These are phyloP conservation scores for Gossypium sturtianum DNA, from an alignment of 345 rosid species.

Conservation along the genomic window DNA sequence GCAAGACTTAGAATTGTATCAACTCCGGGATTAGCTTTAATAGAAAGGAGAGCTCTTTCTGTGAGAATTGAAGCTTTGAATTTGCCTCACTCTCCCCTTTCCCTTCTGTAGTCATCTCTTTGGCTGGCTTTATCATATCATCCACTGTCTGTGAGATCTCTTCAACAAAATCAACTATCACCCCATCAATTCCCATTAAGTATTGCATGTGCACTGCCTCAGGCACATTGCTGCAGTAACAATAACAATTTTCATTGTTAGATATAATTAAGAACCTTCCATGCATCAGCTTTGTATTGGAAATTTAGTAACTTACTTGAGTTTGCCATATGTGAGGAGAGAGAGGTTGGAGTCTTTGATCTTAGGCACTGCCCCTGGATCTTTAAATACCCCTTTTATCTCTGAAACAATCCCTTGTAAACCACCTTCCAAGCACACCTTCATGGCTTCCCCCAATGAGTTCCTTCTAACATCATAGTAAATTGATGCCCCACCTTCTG, in stretches of 20 bases:
- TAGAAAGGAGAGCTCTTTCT: conserved; percentile 74
- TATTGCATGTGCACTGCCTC: conserved; percentile 92
- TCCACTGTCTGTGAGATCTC: conserved; percentile 62
- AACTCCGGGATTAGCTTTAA: conserved; percentile 82
- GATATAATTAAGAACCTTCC: neutral
- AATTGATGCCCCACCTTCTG: conserved; percentile 57
- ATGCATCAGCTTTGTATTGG: neutral
- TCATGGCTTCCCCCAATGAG: conserved; percentile 83
- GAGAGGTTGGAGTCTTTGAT: conserved; percentile 83
- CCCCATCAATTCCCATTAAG: conserved; percentile 88
- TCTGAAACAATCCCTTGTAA: conserved; percentile 90
- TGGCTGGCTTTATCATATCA: conserved; percentile 48
- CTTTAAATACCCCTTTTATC: conserved; percentile 68
- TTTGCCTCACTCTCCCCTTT: conserved; percentile 15
- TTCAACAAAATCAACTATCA: conserved; percentile 73
- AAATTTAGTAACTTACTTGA: conserved; percentile 43
- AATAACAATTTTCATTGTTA: neutral
- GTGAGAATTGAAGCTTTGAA: conserved; percentile 60
- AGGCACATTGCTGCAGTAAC: conserved; percentile 49
- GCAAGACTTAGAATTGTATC: conserved; percentile 37
- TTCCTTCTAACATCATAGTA: conserved; percentile 75
- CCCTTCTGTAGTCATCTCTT: conserved; percentile 12
- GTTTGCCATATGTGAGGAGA: conserved; percentile 78
- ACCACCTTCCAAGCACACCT: conserved; percentile 73
- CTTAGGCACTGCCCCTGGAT: conserved; percentile 66